phyloP scores from a whole-genome alignment of 306 rosid genomes.

The Astragalus membranaceus region DNA sequence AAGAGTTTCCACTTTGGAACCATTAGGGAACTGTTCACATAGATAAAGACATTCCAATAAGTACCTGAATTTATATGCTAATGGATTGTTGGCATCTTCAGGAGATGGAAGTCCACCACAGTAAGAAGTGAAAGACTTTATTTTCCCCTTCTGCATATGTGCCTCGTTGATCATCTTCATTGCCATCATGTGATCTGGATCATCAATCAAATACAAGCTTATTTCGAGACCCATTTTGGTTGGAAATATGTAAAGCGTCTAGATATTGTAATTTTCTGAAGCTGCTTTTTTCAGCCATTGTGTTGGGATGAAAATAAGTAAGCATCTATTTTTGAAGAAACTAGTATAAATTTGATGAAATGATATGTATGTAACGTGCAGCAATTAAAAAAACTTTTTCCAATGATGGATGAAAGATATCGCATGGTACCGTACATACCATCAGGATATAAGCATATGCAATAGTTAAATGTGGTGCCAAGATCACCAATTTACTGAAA shows the following conservation, averaged over 20 bases:
- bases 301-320: neutral
- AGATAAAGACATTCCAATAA: conserved; percentile 13
- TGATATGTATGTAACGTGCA: neutral
- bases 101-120: conserved; percentile 98
- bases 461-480: neutral
- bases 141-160: conserved; percentile 54
- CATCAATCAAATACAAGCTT: conserved; percentile 19
- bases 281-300: conserved; percentile 5
- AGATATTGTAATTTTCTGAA: neutral
- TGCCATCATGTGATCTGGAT: conserved; percentile 95
- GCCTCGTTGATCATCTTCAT: conserved; percentile 90
- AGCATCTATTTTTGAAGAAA: neutral
- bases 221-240: neutral
- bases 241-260: neutral
- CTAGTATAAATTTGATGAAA: neutral
- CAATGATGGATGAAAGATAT: neutral
- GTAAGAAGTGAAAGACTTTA: conserved; percentile 77
- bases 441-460: neutral
- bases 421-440: neutral
- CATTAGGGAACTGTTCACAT: neutral
- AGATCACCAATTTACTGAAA: neutral
- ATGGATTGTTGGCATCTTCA: conserved; percentile 89
- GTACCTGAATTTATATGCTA: conserved; percentile 96
- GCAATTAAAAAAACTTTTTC: neutral
- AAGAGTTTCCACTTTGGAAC: neutral